Base-by-base conservation (phyloP, 352 stramenopile genomes). In the Phytophthora aleatoria region DNA sequence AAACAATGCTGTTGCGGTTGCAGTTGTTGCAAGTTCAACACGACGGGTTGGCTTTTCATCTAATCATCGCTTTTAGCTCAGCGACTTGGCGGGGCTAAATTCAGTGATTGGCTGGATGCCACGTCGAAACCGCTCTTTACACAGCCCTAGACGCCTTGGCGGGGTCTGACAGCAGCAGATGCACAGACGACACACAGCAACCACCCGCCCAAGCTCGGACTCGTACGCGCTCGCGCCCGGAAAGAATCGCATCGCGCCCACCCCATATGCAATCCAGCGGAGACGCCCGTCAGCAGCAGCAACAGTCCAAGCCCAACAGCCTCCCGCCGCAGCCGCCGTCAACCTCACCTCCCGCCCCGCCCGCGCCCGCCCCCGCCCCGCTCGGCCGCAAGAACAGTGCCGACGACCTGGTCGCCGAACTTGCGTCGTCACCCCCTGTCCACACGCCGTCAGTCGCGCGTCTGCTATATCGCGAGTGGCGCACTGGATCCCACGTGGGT, bases 381-480 rank as follows among this genome's bases (percentile, higher is more conserved):
- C 61, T 64, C 66, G 49, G 49, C 35, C 62, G 76, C 50, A 87
- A 83, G 50, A 90, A 86, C 71, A 92, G 81, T 68, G 63, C 81
- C 7, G 83, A 89, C 72, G 83, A 92, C 68, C 69, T 92, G 42
- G 73, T 76, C 10, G 73, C 74, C 26, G 77, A 91, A 61, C 55
- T 76, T 11, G 64, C 67, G 24, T 59, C 61, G n/a, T 82, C 80
- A 10, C 78, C 81, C 54, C 71, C 74, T 12, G 67, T 74, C 16
- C 77, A 80, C 33, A 83, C 82, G 11, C 71, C 81, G 36, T 86
- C 83, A 16, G 83, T 91, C 64, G 78, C 82, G 53, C 83, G 86
- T 9, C 60, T 94, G 43, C 71, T 90, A 51, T 94, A 94, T 50
- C 80, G 86, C 50, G 76, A 92, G 75, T 92, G 86, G 86, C 83